phyloP scores from a whole-genome alignment of 495 filamentous ascomycete genomes.

The Xylona heveae region DNA sequence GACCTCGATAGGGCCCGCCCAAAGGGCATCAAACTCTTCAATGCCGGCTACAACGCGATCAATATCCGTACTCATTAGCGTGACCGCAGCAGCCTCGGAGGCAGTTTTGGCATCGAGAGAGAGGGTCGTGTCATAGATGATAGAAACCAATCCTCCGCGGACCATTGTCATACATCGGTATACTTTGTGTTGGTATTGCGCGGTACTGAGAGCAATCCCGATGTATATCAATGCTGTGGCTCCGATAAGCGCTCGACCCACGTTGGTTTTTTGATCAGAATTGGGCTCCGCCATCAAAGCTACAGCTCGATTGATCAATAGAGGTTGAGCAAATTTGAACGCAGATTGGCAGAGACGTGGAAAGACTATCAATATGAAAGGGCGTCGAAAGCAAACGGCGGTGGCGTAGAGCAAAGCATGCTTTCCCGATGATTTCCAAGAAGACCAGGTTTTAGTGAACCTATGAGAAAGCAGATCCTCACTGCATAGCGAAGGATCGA shows the following conservation, averaged over 20 bases:
- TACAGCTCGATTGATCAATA: constrained; percentile 11
- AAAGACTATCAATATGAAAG: constrained; percentile 6
- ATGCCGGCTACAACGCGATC: background rate
- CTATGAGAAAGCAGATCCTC: constrained; percentile 4
- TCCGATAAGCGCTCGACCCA: background rate
- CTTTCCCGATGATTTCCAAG: constrained; percentile 2
- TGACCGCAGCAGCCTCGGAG: background rate
- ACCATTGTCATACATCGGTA: background rate
- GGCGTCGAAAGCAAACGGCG: constrained; percentile 1
- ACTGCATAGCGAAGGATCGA: constrained; percentile 5
- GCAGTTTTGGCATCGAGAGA: background rate
- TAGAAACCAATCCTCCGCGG: background rate
- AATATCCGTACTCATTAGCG: background rate
- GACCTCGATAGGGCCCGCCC: background rate
- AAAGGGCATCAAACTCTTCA: background rate
- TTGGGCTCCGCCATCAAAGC: constrained; percentile 8
- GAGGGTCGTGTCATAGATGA: background rate
- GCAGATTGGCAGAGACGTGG: constrained; percentile 9
- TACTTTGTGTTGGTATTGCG: background rate
- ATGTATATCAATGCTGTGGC: background rate
- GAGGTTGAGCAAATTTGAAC: constrained; percentile 11
- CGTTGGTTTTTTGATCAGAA: background rate
- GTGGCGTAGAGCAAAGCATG: constrained; percentile 1
- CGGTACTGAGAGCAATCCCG: background rate
- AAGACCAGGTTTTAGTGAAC: constrained; percentile 7